phyloP scores from a whole-genome alignment of 306 rosid genomes.

The Rosa lucieae region DNA sequence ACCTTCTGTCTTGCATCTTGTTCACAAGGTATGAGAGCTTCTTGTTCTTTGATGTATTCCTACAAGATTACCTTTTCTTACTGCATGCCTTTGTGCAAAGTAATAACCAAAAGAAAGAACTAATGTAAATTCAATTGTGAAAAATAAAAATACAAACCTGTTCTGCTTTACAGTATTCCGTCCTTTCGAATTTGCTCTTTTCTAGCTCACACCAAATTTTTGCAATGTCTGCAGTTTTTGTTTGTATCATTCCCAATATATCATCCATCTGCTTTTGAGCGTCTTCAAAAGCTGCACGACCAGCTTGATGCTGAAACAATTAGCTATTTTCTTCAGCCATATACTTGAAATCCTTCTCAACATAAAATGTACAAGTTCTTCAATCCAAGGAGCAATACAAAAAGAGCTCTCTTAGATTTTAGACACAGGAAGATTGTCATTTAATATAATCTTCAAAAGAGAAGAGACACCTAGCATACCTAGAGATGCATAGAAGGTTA shows the following conservation, averaged over 20 bases:
- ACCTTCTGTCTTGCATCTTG: conserved; percentile 92
- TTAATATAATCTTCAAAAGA: background rate
- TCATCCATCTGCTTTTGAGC: conserved; percentile 63
- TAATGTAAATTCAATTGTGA: background rate
- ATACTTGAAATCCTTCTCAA: conserved; percentile 16
- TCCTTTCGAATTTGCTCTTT: conserved; percentile 58
- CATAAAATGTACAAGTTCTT: background rate
- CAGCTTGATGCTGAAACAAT: conserved; percentile 71
- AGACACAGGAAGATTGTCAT: background rate
- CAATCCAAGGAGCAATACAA: background rate
- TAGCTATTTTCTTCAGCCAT: conserved; percentile 18
- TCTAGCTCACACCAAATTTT: conserved; percentile 54
- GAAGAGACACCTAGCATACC: background rate
- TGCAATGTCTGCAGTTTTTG: conserved; percentile 49
- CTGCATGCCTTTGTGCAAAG: conserved; percentile 14
- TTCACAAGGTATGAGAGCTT: conserved; percentile 72
- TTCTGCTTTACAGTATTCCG: conserved; percentile 64
- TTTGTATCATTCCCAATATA: conserved; percentile 51
- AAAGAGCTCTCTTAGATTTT: background rate
- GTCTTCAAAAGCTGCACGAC: conserved; percentile 59
- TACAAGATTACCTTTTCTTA: conserved; percentile 34
- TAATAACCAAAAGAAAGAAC: background rate
- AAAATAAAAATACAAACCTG: conserved; percentile 50
- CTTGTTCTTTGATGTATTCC: conserved; percentile 77
- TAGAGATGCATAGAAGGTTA: background rate